A percentile compares a stretch with the other conserved stretches of the same genome.
These are phyloP conservation scores for Botryobasidium botryosum DNA, from an alignment of 768 basidiomycete genomes.

Conservation along the genomic window DNA sequence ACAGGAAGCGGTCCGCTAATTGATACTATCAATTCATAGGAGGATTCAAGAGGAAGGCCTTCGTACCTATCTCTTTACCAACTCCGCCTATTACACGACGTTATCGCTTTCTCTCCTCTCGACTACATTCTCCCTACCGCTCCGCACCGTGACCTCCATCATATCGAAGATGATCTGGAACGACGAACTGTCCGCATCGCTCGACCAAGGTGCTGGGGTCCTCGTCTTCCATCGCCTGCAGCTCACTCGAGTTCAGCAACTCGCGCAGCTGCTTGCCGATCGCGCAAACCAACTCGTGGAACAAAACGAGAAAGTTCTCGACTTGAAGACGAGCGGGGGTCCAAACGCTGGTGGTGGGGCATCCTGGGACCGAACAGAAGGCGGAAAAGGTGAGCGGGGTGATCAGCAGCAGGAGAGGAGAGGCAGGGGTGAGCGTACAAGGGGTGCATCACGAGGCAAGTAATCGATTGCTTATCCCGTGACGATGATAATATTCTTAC, in stretches of 20 bases:
- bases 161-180: conserved; percentile 99
- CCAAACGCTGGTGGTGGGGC: conserved; percentile 20
- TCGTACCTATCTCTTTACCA: conserved; percentile 95
- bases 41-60: conserved; percentile 97
- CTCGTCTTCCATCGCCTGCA: conserved; percentile 90
- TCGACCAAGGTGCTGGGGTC: conserved; percentile 72
- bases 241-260: conserved; percentile 69
- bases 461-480: too few relatives aligned
- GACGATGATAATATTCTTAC: too few relatives aligned
- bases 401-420: conserved; percentile 6
- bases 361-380: conserved; percentile 35
- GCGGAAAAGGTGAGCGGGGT: conserved; percentile 7
- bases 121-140: conserved; percentile 69
- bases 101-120: conserved; percentile 79
- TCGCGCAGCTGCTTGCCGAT: conserved; percentile 80
- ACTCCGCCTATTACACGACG: conserved; percentile 82
- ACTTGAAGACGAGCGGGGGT: conserved; percentile 57
- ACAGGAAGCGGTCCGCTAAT: conserved; percentile 3
- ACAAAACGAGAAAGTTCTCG: conserved; percentile 80
- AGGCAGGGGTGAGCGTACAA: conserved; percentile 8
- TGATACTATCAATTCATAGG: conserved; percentile 25
- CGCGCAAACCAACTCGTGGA: conserved; percentile 75
- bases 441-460: neutral
- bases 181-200: conserved; percentile 82
- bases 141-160: conserved; percentile 70